Evolutionary conservation across 805 yeast species (phyloP).

Genomic region (Metschnikowia proteae): DNA sequence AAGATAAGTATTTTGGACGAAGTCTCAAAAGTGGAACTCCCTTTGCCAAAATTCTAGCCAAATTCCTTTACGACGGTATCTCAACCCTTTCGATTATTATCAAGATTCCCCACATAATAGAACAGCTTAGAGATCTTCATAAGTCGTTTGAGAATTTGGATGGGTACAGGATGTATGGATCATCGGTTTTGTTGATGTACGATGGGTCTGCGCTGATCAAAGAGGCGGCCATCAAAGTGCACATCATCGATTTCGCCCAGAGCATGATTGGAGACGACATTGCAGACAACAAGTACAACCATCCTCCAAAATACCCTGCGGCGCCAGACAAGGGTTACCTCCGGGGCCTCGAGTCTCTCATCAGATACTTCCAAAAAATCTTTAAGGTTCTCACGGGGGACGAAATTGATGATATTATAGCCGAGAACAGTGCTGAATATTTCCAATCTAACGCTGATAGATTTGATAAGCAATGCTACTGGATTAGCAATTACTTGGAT

Average conservation of each 20-base stretch:
- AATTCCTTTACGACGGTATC: conserved; percentile 78
- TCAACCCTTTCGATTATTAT: conserved; percentile 52
- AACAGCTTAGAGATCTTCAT: conserved; percentile 56
- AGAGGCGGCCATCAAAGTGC: conserved; percentile 38
- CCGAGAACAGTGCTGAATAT: conserved; percentile 2
- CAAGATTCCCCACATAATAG: conserved; percentile 65
- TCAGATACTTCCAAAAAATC: conserved; percentile 59
- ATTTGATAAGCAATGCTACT: conserved; percentile 5
- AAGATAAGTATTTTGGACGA: conserved; percentile 93
- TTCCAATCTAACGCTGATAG: conserved; percentile 1
- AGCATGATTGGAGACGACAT: conserved; percentile 60
- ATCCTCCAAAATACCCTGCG: conserved; percentile 68
- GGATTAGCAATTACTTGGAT: conserved; percentile 14
- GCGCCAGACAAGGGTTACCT: conserved; percentile 79
- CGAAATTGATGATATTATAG: conserved; percentile 20
- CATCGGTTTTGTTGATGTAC: conserved; percentile 83
- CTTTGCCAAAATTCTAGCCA: conserved; percentile 68
- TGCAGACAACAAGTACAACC: conserved; percentile 35
- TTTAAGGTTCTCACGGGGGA: conserved; percentile 50
- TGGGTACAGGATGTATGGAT: conserved; percentile 89
- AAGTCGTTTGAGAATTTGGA: conserved; percentile 50
- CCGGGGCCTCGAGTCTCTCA: conserved; percentile 73
- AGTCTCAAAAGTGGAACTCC: conserved; percentile 64
- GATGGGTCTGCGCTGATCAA: conserved; percentile 50
- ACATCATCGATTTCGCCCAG: conserved; percentile 94